phyloP scores from a whole-genome alignment of 306 rosid species.

The Geum urbanum region DNA sequence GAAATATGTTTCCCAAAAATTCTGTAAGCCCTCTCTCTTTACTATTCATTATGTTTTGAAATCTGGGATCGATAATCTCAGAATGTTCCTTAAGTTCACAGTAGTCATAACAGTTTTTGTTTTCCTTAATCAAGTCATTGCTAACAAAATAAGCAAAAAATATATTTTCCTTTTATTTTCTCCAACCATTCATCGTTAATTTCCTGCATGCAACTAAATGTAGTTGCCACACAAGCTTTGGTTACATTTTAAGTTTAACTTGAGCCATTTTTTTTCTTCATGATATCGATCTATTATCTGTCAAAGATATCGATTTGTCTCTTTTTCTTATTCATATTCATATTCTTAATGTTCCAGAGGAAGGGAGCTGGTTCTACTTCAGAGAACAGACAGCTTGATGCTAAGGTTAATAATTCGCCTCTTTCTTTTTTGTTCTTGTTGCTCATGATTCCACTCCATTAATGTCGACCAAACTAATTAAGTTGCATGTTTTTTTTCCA shows the following conservation, averaged over 20 bases:
- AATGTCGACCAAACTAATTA: not conserved
- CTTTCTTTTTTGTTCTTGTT: not conserved
- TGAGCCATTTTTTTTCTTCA: not conserved
- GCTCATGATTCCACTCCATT: not conserved
- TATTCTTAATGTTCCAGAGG: slow-evolving; percentile 58
- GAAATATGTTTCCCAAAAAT: slow-evolving; percentile 35
- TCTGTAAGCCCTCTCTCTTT: slow-evolving; percentile 38
- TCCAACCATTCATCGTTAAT: not conserved
- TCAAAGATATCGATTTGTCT: no score
- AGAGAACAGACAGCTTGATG: slow-evolving; percentile 65
- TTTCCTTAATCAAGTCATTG: not conserved
- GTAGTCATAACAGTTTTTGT: not conserved
- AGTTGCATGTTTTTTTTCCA: slow-evolving; percentile 20
- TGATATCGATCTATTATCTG: no score
- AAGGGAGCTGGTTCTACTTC: slow-evolving; percentile 76
- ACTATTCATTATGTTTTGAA: slow-evolving; percentile 10
- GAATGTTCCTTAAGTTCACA: not conserved
- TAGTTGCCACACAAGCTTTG: slow-evolving; percentile 2
- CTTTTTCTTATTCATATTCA: not conserved
- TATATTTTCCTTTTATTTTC: not conserved
- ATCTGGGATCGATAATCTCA: slow-evolving; percentile 10
- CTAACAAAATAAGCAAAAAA: slow-evolving; percentile 4
- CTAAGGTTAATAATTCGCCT: slow-evolving; percentile 54
- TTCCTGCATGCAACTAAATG: not conserved
- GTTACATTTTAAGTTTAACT: not conserved